phyloP scores from a whole-genome alignment of 441 rosid genomes.

The Geranium incanum region DNA sequence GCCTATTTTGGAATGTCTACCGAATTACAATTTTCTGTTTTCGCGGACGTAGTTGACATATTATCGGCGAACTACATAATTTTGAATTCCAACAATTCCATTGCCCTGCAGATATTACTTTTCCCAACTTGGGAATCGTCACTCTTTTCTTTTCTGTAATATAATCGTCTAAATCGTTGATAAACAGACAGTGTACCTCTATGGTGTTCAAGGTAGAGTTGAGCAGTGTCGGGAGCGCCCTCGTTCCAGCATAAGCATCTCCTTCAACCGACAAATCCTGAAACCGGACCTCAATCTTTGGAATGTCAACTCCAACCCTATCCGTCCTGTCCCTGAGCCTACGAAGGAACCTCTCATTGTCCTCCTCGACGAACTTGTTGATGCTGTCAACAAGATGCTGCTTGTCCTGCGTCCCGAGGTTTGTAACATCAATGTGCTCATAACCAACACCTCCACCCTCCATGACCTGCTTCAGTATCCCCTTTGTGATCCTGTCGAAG shows the following conservation, averaged over 20 bases:
- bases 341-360: conserved; percentile 45
- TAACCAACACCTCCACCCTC: conserved; percentile 37
- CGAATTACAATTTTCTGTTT: too few species aligned
- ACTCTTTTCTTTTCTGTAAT: too few species aligned
- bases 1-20: too few species aligned
- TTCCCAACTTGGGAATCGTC: too few species aligned
- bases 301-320: conserved; percentile 67
- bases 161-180: too few species aligned
- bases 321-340: conserved; percentile 48
- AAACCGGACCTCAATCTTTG: conserved; percentile 68
- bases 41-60: too few species aligned
- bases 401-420: conserved; percentile 42
- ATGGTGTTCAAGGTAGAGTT: conserved; percentile 52
- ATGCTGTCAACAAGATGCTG: conserved; percentile 38
- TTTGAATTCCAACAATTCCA: too few species aligned
- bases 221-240: conserved; percentile 72
- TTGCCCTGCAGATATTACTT: too few species aligned
- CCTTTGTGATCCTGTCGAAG: conserved; percentile 39
- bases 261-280: conserved; percentile 58
- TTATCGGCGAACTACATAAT: too few species aligned
- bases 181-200: conserved; percentile 36
- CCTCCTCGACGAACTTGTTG: conserved; percentile 46
- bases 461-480: conserved; percentile 35
- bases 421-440: conserved; percentile 39
- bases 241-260: conserved; percentile 60